These are phyloP conservation scores for Phytophthora uliginosa DNA, from an alignment of 352 stramenopile genomes.

Conservation along the genomic window DNA sequence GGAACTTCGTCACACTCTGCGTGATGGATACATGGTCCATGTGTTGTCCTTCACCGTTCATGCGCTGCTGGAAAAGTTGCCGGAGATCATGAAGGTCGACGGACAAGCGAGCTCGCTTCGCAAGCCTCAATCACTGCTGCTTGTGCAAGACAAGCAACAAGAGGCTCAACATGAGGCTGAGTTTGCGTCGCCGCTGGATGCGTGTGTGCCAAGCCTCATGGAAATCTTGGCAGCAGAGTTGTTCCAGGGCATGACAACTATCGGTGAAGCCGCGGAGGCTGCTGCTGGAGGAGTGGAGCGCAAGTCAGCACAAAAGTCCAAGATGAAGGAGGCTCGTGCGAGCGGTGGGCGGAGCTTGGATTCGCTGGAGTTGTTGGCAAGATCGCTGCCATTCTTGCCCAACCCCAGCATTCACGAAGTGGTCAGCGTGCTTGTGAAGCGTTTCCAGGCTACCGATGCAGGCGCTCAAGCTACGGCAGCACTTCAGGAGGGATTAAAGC, in stretches of 20 bases:
- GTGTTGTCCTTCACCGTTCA: slow-evolving; percentile 91
- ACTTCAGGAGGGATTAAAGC: slow-evolving; percentile 84
- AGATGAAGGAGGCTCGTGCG: slow-evolving; percentile 90
- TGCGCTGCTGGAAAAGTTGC: slow-evolving; percentile 85
- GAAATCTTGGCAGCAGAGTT: slow-evolving; percentile 85
- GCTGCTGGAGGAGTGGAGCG: slow-evolving; percentile 45
- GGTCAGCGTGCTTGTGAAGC: slow-evolving; percentile 77
- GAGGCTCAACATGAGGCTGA: slow-evolving; percentile 35
- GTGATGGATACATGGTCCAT: slow-evolving; percentile 89
- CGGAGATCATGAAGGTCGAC: slow-evolving; percentile 61
- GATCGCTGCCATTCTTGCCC: slow-evolving; percentile 88
- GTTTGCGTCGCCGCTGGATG: slow-evolving; percentile 79
- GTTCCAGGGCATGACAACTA: slow-evolving; percentile 71
- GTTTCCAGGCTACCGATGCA: slow-evolving; percentile 72
- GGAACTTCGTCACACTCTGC: slow-evolving; percentile 86
- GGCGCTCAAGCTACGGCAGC: slow-evolving; percentile 61
- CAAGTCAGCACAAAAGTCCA: slow-evolving; percentile 79
- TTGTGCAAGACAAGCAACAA: slow-evolving; percentile 31
- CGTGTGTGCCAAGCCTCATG: slow-evolving; percentile 84
- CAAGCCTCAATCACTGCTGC: slow-evolving; percentile 34
- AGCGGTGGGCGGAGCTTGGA: slow-evolving; percentile 76
- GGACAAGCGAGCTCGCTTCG: slow-evolving; percentile 33
- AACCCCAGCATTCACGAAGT: slow-evolving; percentile 86
- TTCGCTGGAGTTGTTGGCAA: slow-evolving; percentile 82
- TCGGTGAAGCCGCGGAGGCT: slow-evolving; percentile 42